phyloP scores from a whole-genome alignment of 2,329 filamentous ascomycete genomes.

The Botrytis porri region DNA sequence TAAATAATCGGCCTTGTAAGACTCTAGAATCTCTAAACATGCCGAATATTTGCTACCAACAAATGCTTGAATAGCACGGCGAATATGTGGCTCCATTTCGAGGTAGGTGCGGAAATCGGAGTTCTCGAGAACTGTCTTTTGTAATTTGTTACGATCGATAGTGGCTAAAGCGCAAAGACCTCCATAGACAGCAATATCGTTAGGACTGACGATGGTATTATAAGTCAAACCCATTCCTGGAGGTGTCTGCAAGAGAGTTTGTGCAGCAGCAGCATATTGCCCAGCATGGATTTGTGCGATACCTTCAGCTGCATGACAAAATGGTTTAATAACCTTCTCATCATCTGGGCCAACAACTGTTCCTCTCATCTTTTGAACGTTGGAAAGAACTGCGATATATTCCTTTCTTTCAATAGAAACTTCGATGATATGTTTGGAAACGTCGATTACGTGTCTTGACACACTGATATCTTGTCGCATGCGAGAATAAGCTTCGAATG shows the following conservation, averaged over 20 bases:
- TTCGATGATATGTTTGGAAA: constrained; percentile 74
- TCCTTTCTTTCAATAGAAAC: constrained; percentile 74
- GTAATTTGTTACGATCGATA: constrained; percentile 76
- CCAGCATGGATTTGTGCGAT: constrained; percentile 57
- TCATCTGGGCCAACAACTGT: constrained; percentile 43
- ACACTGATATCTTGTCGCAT: constrained; percentile 92
- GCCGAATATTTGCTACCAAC: constrained; percentile 84
- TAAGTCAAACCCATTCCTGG: constrained; percentile 53
- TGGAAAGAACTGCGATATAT: constrained; percentile 66
- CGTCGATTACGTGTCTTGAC: constrained; percentile 77
- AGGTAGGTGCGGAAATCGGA: constrained; percentile 78
- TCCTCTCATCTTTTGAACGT: constrained; percentile 64
- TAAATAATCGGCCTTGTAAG: constrained; percentile 81
- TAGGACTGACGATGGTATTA: constrained; percentile 71
- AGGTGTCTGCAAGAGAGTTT: constrained; percentile 51
- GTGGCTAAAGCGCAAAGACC: constrained; percentile 86
- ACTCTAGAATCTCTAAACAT: constrained; percentile 78
- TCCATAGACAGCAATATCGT: constrained; percentile 90
- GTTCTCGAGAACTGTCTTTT: constrained; percentile 75
- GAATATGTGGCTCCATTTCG: constrained; percentile 89
- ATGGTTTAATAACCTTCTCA: constrained; percentile 49
- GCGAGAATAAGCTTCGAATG: constrained; percentile 73
- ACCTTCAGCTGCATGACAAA: constrained; percentile 55
- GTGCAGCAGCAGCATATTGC: constrained; percentile 66
- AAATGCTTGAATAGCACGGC: constrained; percentile 85